Evolutionary conservation across 2,329 filamentous ascomycete genomes (phyloP).

Genomic region (Neopestalotiopsis clavispora): DNA sequence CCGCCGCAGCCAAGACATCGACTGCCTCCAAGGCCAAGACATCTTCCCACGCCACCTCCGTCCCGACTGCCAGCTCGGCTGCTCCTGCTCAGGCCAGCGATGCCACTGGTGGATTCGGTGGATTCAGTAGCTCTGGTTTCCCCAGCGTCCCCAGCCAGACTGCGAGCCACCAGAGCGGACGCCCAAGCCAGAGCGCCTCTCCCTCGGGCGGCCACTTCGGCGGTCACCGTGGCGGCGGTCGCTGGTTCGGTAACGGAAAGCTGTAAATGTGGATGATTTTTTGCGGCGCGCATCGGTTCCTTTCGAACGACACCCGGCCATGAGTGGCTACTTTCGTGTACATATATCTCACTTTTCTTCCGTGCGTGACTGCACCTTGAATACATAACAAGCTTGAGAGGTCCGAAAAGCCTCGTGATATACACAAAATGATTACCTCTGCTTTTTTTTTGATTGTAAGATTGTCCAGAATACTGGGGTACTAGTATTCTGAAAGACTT

Average conservation of each 20-base stretch:
- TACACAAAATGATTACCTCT: neutral
- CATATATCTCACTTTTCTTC: neutral
- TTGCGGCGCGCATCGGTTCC: neutral
- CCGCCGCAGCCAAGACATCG: constrained; percentile 1
- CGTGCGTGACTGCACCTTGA: neutral
- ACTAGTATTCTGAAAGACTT: neutral
- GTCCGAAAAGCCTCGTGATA: neutral
- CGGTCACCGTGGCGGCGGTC: neutral
- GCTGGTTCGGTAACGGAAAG: neutral
- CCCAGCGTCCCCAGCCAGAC: neutral
- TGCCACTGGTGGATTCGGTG: neutral
- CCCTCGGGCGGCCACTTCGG: neutral
- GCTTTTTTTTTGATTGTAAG: neutral
- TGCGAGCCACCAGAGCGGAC: neutral
- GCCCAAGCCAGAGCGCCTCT: neutral
- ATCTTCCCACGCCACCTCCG: neutral
- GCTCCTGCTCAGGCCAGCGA: neutral
- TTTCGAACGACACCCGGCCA: neutral
- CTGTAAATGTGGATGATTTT: neutral
- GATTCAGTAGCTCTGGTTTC: neutral
- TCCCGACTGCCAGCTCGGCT: neutral
- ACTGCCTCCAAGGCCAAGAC: neutral
- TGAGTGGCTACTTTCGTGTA: constrained; percentile 1
- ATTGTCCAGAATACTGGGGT: neutral
- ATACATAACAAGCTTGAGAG: neutral